These are phyloP conservation scores for Quercus rubra DNA, from an alignment of 306 rosid species.

Conservation along the genomic window DNA sequence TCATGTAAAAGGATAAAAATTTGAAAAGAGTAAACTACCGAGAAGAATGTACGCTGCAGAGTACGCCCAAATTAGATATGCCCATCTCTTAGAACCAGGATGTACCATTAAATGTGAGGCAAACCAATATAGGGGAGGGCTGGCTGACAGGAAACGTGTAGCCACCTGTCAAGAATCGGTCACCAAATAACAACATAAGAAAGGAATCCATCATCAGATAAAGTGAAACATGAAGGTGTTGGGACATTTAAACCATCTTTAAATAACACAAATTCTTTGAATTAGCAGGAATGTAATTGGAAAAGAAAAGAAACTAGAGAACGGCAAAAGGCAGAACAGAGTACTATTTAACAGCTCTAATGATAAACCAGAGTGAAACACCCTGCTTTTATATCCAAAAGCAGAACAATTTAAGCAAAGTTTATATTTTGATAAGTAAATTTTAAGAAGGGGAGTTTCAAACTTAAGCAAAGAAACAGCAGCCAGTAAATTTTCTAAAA, in stretches of 20 bases:
- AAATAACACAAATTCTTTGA: neutral
- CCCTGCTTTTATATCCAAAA: neutral
- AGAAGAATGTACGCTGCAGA: slow-evolving; percentile 73
- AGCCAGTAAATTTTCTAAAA: neutral
- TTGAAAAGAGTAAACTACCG: slow-evolving; percentile 80
- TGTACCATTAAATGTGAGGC: slow-evolving; percentile 57
- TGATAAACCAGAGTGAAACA: neutral
- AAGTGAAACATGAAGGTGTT: neutral
- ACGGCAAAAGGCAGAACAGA: neutral
- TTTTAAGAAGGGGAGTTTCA: no score
- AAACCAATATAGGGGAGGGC: slow-evolving; percentile 91
- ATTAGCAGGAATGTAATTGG: slow-evolving; percentile 4
- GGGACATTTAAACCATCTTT: slow-evolving; percentile 12
- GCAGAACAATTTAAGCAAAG: neutral
- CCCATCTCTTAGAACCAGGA: slow-evolving; percentile 45
- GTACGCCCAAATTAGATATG: slow-evolving; percentile 78
- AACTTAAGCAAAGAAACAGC: neutral
- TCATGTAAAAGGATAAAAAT: slow-evolving; percentile 92
- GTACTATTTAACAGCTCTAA: neutral
- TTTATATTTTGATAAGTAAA: neutral
- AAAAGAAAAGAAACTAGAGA: neutral
- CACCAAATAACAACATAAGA: slow-evolving; percentile 5
- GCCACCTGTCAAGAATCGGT: slow-evolving; percentile 59
- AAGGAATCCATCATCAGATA: neutral
- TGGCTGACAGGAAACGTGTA: slow-evolving; percentile 84